phyloP scores from a whole-genome alignment of 2,329 filamentous ascomycete genomes.

The Fusarium nanum region DNA sequence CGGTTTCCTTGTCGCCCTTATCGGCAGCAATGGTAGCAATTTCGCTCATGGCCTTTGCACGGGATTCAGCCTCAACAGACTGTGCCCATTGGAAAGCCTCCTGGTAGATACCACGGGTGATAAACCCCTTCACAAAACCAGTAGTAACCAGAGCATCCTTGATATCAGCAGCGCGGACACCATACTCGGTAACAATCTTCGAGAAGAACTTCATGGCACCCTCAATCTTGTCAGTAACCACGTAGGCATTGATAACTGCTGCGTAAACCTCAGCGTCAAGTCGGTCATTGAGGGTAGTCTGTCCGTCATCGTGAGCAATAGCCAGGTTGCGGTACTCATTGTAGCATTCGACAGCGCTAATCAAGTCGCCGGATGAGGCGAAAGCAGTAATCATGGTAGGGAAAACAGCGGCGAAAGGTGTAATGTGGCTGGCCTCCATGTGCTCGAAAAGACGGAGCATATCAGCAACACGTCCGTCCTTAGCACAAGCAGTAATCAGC shows the following conservation, averaged over 20 bases:
- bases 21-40: constrained; percentile 86
- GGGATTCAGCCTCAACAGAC: constrained; percentile 68
- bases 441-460: constrained; percentile 94
- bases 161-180: constrained; percentile 69
- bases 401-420: constrained; percentile 84
- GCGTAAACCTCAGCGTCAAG: constrained; percentile 89
- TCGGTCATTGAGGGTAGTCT: constrained; percentile 74
- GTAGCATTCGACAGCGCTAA: constrained; percentile 93
- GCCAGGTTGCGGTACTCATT: constrained; percentile 92
- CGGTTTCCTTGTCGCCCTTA: constrained; percentile 75
- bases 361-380: constrained; percentile 80
- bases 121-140: constrained; percentile 82
- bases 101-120: constrained; percentile 75
- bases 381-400: constrained; percentile 96
- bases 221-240: constrained; percentile 81
- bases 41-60: constrained; percentile 73
- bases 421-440: constrained; percentile 82
- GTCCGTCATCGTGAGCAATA: constrained; percentile 83
- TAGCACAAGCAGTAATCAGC: constrained; percentile 87
- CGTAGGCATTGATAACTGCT: constrained; percentile 89
- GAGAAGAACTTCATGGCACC: constrained; percentile 88
- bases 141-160: constrained; percentile 77
- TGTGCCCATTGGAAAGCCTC: constrained; percentile 81
- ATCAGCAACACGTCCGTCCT: constrained; percentile 81
- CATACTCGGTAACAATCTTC: constrained; percentile 76